Percentiles rank a stretch among this genome's conserved stretches.
These are phyloP conservation scores for Sporothrix variecibatus DNA, from an alignment of 2,329 filamentous ascomycete species.

Conservation along the genomic window DNA sequence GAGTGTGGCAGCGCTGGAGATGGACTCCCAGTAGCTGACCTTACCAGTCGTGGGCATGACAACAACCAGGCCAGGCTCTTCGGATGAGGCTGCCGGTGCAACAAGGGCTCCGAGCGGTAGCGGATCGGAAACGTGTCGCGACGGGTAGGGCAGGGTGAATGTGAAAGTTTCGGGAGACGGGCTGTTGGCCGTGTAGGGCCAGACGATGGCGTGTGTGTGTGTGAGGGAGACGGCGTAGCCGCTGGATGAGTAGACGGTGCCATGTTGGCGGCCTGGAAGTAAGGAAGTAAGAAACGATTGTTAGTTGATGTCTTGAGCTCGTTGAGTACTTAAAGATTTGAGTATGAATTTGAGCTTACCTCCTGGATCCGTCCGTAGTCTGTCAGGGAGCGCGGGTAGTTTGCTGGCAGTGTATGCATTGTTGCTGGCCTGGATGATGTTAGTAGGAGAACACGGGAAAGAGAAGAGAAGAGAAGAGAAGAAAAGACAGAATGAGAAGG, in stretches of 20 bases:
- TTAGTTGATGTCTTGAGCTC: conserved; percentile 15
- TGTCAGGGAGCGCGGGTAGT: conserved; percentile 77
- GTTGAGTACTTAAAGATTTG: no score
- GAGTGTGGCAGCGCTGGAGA: conserved; percentile 82
- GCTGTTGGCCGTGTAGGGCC: conserved; percentile 77
- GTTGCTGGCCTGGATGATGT: conserved; percentile 67
- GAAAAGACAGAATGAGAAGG: background rate
- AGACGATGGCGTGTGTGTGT: conserved; percentile 79
- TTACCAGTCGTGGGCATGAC: conserved; percentile 82
- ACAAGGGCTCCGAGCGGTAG: conserved; percentile 83
- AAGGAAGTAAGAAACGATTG: conserved; percentile 22
- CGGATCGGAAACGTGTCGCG: conserved; percentile 66
- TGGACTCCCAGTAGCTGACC: conserved; percentile 93
- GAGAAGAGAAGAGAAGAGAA: no score
- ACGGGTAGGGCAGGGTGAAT: conserved; percentile 75
- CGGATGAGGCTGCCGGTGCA: conserved; percentile 72
- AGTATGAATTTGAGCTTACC: conserved; percentile 52
- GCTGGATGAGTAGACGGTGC: conserved; percentile 63
- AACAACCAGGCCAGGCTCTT: conserved; percentile 82
- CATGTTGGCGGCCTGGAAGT: conserved; percentile 61
- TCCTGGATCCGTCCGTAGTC: conserved; percentile 65
- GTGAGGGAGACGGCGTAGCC: conserved; percentile 81
- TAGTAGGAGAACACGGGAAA: background rate
- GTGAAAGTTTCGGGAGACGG: conserved; percentile 74
- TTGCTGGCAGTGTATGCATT: conserved; percentile 84